These are phyloP conservation scores for Aspergillus ruber DNA, from an alignment of 2,329 filamentous ascomycete genomes.

Conservation along the genomic window DNA sequence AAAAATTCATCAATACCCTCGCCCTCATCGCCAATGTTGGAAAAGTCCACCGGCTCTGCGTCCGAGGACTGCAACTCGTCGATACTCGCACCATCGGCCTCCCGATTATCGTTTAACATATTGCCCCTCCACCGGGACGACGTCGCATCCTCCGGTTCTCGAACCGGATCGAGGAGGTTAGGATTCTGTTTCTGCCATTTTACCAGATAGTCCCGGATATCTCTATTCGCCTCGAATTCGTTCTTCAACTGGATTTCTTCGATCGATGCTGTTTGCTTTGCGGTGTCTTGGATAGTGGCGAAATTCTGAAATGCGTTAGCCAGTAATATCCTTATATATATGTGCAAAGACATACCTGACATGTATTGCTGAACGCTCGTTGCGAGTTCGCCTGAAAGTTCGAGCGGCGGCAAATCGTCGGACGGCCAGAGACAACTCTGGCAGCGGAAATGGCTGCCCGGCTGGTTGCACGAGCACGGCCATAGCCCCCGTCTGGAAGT, in stretches of 20 bases:
- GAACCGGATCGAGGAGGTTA: constrained; percentile 24
- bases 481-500: constrained; percentile 1
- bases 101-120: constrained; percentile 29
- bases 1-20: constrained; percentile 25
- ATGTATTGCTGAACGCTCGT: background rate
- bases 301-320: background rate
- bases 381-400: background rate
- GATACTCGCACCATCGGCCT: constrained; percentile 19
- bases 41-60: constrained; percentile 20
- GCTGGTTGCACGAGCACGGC: too few species aligned
- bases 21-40: constrained; percentile 23
- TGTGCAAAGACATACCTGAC: background rate
- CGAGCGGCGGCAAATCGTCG: background rate
- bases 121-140: constrained; percentile 19
- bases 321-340: background rate
- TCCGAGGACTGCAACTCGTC: constrained; percentile 18
- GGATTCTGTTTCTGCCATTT: constrained; percentile 33
- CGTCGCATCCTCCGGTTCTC: constrained; percentile 14
- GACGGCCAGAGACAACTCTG: background rate
- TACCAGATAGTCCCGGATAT: constrained; percentile 36
- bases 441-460: background rate
- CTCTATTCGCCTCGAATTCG: constrained; percentile 30
- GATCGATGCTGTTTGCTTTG: constrained; percentile 10
- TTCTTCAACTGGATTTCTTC: constrained; percentile 23
- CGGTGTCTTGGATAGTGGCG: constrained; percentile 2